phyloP scores from a whole-genome alignment of 2,329 filamentous ascomycete genomes.

The Colletotrichum sp. region DNA sequence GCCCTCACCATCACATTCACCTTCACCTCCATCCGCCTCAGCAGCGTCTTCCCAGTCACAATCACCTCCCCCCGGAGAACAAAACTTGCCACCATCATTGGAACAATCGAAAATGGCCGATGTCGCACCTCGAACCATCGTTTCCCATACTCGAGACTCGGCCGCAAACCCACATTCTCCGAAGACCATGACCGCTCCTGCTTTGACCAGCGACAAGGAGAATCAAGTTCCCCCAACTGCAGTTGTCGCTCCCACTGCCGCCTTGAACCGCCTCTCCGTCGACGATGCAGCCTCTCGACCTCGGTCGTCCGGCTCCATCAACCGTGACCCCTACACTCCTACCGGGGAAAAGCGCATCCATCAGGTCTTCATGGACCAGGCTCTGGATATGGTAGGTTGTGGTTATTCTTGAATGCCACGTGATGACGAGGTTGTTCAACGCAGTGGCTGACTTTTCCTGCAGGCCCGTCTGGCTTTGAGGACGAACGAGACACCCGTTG shows the following conservation, averaged over 20 bases:
- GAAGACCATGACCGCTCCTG: neutral
- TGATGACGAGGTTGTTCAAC: neutral
- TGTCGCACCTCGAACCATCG: neutral
- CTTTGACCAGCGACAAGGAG: constrained; percentile 29
- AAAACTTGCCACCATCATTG: neutral
- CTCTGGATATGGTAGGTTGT: constrained; percentile 77
- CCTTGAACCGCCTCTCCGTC: constrained; percentile 25
- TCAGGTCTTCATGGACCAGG: constrained; percentile 79
- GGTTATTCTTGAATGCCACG: neutral
- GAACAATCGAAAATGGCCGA: constrained; percentile 25
- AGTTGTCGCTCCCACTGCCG: neutral
- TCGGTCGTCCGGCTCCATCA: neutral
- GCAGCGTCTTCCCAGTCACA: neutral
- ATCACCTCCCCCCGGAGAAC: neutral
- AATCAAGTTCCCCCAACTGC: constrained; percentile 27
- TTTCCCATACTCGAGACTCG: neutral
- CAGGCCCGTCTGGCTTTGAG: constrained; percentile 85
- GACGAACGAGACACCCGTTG: constrained; percentile 93
- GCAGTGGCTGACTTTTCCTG: neutral
- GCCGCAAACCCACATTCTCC: neutral
- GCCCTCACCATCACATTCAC: neutral
- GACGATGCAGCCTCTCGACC: neutral
- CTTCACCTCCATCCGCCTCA: neutral
- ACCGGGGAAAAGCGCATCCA: constrained; percentile 46
- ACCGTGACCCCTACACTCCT: neutral